Conservation (phyloP, 345 rosid species). For the Hirschfeldia incana region DNA sequence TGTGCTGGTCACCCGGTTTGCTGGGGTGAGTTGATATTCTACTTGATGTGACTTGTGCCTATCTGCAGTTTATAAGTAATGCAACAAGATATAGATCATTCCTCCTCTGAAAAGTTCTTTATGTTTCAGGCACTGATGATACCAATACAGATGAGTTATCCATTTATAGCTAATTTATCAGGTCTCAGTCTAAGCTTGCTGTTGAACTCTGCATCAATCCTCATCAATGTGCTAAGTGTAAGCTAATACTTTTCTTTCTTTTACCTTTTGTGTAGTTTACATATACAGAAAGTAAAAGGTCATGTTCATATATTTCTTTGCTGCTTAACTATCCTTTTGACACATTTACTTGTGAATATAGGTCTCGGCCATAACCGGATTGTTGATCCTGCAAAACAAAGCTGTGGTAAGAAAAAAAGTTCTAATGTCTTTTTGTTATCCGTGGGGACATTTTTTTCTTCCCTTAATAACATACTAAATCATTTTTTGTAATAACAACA, state of each 20-base stretch:
- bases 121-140: slow-evolving; percentile 57
- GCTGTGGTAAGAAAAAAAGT: slow-evolving; percentile 50
- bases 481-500: slow-evolving; percentile 21
- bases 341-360: slow-evolving; percentile 13
- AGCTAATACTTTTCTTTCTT: slow-evolving; percentile 4
- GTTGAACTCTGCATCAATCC: slow-evolving; percentile 62
- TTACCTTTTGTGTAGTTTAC: background rate
- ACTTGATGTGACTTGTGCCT: background rate
- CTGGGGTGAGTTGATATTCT: slow-evolving; percentile 53
- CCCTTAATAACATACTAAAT: background rate
- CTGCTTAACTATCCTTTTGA: slow-evolving; percentile 8
- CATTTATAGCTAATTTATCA: slow-evolving; percentile 58
- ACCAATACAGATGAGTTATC: slow-evolving; percentile 66
- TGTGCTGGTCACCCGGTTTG: slow-evolving; percentile 47
- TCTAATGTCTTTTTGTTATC: background rate
- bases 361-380: slow-evolving; percentile 56
- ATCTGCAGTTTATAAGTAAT: slow-evolving; percentile 1
- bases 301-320: background rate
- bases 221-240: slow-evolving; percentile 63
- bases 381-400: slow-evolving; percentile 62
- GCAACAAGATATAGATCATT: background rate
- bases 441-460: background rate
- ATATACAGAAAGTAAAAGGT: slow-evolving; percentile 1
- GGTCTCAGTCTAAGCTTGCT: slow-evolving; percentile 58
- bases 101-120: slow-evolving; percentile 16